phyloP scores from a whole-genome alignment of 192 early-diverging fungal genomes.

The Coemansia nantahalensis region DNA sequence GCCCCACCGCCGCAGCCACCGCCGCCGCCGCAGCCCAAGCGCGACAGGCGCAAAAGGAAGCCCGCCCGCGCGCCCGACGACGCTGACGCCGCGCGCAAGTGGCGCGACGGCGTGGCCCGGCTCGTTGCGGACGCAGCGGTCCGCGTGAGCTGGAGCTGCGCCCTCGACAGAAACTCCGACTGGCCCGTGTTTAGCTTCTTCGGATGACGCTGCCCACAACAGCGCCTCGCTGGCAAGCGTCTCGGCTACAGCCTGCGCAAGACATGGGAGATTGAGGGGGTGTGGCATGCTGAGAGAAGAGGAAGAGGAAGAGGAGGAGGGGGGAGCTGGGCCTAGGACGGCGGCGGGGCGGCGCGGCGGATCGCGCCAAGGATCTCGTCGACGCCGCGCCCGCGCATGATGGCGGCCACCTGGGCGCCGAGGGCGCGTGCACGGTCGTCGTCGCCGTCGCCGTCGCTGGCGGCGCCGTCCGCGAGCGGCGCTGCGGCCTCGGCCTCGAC shows the following conservation, averaged over 20 bases:
- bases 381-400: constrained; percentile 56
- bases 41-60: constrained; percentile 12
- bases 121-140: background rate
- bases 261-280: too few species aligned
- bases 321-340: too few species aligned
- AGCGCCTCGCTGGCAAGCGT: too few species aligned
- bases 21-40: background rate
- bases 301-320: too few species aligned
- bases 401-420: constrained; percentile 48
- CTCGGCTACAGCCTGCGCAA: too few species aligned
- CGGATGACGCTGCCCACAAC: too few species aligned
- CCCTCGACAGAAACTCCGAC: constrained; percentile 14
- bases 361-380: constrained; percentile 57
- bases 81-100: constrained; percentile 8
- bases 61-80: constrained; percentile 2
- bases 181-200: constrained; percentile 29
- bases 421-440: constrained; percentile 38
- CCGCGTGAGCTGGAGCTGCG: constrained; percentile 3
- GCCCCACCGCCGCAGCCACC: background rate
- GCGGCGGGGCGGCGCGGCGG: too few species aligned
- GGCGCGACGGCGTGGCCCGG: constrained; percentile 10
- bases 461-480: too few species aligned
- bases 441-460: background rate
- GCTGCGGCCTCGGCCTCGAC: constrained; percentile 51
- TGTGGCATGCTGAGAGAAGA: too few species aligned